Percentiles rank a stretch among this genome's conserved stretches.
phyloP scores from a whole-genome alignment of 2,329 filamentous ascomycete genomes.

The Fusarium scirpi region DNA sequence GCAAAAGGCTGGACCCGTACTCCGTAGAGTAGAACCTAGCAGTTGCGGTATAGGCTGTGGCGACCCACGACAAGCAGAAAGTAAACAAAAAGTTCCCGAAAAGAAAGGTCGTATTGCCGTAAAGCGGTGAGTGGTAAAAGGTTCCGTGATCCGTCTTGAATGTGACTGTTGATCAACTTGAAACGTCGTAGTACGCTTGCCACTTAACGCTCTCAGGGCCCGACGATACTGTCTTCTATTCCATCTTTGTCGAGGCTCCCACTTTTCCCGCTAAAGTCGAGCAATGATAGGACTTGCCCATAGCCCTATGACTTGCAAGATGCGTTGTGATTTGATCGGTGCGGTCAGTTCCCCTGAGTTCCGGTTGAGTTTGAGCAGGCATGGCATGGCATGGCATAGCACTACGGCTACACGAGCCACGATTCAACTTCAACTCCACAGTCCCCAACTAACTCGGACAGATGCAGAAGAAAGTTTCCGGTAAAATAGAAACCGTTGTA shows the following conservation, averaged over 20 bases:
- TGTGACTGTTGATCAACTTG: constrained; percentile 28
- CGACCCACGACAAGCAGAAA: neutral
- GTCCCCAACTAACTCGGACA: constrained; percentile 1
- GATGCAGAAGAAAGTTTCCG: constrained; percentile 15
- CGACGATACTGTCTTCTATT: constrained; percentile 7
- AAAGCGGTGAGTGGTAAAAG: constrained; percentile 27
- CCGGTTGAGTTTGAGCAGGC: neutral
- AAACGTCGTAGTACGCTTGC: constrained; percentile 15
- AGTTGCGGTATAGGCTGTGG: constrained; percentile 11
- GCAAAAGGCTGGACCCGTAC: neutral
- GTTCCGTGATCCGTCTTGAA: constrained; percentile 26
- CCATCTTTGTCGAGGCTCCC: constrained; percentile 3
- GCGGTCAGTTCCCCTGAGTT: constrained; percentile 6
- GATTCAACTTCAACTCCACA: constrained; percentile 11
- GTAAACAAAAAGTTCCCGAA: neutral
- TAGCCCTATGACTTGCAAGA: constrained; percentile 10
- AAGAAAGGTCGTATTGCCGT: constrained; percentile 30
- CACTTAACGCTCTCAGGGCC: constrained; percentile 10
- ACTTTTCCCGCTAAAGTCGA: neutral
- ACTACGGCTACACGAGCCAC: neutral
- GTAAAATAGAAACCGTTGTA: constrained; percentile 1
- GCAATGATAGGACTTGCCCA: neutral
- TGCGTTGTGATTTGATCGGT: neutral
- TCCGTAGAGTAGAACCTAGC: constrained; percentile 4
- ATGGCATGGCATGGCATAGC: neutral